phyloP scores from a whole-genome alignment of 345 rosid species.

The Leavenworthia alabamica region DNA sequence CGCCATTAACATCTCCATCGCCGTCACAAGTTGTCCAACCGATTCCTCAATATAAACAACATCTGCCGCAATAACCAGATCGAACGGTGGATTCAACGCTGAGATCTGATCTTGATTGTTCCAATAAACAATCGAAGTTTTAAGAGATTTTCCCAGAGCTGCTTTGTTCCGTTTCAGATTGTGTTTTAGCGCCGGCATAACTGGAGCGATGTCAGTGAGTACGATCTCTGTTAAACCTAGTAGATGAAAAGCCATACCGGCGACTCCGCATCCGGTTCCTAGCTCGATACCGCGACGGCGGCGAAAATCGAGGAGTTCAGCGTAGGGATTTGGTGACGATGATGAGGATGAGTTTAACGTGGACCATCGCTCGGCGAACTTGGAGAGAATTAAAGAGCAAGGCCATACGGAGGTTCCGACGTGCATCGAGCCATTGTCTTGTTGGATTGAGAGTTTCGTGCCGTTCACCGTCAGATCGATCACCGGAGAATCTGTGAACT shows the following conservation, averaged over 20 bases:
- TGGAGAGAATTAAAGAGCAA: constrained; percentile 78
- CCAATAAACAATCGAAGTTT: constrained; percentile 60
- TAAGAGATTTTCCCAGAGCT: constrained; percentile 50
- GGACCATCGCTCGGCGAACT: constrained; percentile 90
- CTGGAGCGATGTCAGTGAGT: constrained; percentile 81
- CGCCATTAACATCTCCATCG: constrained; percentile 60
- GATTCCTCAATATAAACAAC: constrained; percentile 82
- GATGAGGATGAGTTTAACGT: constrained; percentile 22
- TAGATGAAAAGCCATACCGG: constrained; percentile 78
- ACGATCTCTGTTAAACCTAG: constrained; percentile 70
- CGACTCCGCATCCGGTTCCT: constrained; percentile 85
- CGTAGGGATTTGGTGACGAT: constrained; percentile 46
- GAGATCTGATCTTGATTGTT: constrained; percentile 55
- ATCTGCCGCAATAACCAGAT: constrained; percentile 75
- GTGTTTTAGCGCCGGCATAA: constrained; percentile 88
- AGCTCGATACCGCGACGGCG: constrained; percentile 67
- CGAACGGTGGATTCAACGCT: constrained; percentile 68
- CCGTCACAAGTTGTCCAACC: constrained; percentile 50
- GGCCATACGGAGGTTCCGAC: constrained; percentile 98
- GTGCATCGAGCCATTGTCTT: constrained; percentile 81
- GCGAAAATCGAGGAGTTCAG: constrained; percentile 56
- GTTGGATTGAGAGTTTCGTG: constrained; percentile 57
- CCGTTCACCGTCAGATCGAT: constrained; percentile 61
- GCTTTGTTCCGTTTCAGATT: constrained; percentile 86
- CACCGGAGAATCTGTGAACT: constrained; percentile 87